Evolutionary conservation across 441 rosid species (phyloP), one percentile per base, ranked within the genome.

Genomic region (Biscutella auriculata): DNA sequence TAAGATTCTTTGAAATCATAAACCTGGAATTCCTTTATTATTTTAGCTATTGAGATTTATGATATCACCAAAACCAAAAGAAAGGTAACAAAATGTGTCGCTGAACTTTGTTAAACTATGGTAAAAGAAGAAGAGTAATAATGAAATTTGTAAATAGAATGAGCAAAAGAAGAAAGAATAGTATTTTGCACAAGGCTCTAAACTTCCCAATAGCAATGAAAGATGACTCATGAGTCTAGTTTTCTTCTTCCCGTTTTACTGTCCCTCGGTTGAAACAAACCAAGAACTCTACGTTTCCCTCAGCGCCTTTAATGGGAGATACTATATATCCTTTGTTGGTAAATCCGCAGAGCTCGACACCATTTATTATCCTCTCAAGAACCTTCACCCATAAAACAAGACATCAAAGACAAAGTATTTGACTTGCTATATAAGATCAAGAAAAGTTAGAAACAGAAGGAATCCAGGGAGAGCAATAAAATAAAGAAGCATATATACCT

Each of bases 291-390:
- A 67, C 77, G 50, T 93, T 88, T 29, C 98, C 98, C 66, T 87
- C 92, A 0, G 95, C 92, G 2, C 95, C 98, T 74, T 84, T 88
- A 23, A 93, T 43, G 36, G 97, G 98, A 67, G 95, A 93, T 66
- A 84, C 95, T 0, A 88, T 87, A 82, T 82, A 84, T 11, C 88
- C 98, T 64, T 80, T 82, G 69, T 64, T 79, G 67, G 68, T 66
- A 67, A 88, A 88, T 30, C 95, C 95, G 3, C 73, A 84, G 6
- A 64, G 69, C 69, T 87, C 85, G 2, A 93, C 88, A 19, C 98
- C 97, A 14, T 73, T 72, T 33, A 78, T 81, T 46, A 93, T 82
- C 76, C 69, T 88, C 58, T 83, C 90, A 53, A 81, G 88, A 68
- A 70, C 70, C 70, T 70, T 16, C 35, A 69, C 15, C 8, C 46